Evolutionary conservation across 2,329 filamentous ascomycete species (phyloP).

Genomic region (Colletotrichum sansevieriae): DNA sequence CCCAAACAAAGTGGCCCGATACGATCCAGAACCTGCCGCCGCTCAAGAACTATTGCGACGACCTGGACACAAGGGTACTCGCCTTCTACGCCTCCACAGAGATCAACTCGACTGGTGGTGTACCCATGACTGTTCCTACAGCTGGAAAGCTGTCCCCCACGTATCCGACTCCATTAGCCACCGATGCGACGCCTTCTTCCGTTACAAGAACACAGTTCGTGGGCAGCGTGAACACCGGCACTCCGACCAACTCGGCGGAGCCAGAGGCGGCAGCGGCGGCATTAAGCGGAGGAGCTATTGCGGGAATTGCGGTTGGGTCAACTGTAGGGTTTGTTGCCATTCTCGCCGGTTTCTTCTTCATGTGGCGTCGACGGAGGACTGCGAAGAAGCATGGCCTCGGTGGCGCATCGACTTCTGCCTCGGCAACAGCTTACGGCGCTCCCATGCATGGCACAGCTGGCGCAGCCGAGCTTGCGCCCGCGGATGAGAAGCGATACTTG

Average conservation of each 20-base stretch:
- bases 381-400: neutral
- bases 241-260: neutral
- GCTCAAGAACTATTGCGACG: neutral
- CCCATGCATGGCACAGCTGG: neutral
- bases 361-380: slow-evolving; percentile 12
- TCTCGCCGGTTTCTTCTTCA: slow-evolving; percentile 14
- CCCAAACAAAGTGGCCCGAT: slow-evolving; percentile 25
- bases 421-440: neutral
- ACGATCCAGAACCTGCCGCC: slow-evolving; percentile 23
- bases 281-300: slow-evolving; percentile 18
- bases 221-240: neutral
- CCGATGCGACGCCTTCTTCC: neutral
- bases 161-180: neutral
- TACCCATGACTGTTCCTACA: slow-evolving; percentile 2
- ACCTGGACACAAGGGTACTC: slow-evolving; percentile 20
- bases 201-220: neutral
- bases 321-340: neutral
- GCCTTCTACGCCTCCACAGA: slow-evolving; percentile 17
- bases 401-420: neutral
- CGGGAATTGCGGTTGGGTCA: slow-evolving; percentile 25
- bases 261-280: neutral
- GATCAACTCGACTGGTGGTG: slow-evolving; percentile 18
- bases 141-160: slow-evolving; percentile 8
- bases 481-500: slow-evolving; percentile 18
- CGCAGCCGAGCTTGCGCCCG: slow-evolving; percentile 5